Evolutionary conservation across 2,329 filamentous ascomycete genomes (phyloP).

Genomic region (Aureobasidium melanogenum): DNA sequence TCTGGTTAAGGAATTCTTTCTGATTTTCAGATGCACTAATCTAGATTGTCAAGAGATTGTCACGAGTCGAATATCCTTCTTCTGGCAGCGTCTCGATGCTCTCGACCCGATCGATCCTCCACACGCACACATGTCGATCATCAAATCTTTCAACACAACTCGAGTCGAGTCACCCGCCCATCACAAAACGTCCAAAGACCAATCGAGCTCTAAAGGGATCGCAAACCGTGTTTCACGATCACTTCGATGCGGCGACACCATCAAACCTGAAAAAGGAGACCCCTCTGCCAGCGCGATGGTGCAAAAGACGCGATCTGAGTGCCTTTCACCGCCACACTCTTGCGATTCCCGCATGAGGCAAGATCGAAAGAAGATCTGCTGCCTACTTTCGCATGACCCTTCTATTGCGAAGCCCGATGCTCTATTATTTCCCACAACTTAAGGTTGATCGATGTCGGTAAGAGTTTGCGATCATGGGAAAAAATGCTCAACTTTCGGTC

Average conservation of each 20-base stretch:
- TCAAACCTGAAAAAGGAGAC: background rate
- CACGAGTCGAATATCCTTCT: background rate
- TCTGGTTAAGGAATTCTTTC: background rate
- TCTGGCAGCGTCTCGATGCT: background rate
- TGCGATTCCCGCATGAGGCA: background rate
- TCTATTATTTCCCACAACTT: background rate
- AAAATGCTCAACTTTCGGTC: background rate
- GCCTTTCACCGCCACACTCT: background rate
- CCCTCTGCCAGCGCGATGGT: background rate
- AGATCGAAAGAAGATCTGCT: background rate
- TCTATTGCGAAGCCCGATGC: background rate
- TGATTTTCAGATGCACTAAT: background rate
- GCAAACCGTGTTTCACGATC: background rate
- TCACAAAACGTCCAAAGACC: background rate
- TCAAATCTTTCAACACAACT: background rate
- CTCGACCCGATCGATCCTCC: background rate
- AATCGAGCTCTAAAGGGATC: background rate
- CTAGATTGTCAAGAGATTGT: background rate
- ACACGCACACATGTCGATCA: background rate
- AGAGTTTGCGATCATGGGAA: background rate
- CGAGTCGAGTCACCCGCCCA: background rate
- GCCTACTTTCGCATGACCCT: background rate
- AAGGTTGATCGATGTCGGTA: background rate
- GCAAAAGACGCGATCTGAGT: background rate
- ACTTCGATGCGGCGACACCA: background rate